These are phyloP conservation scores for Rhododendron henanense DNA, from an alignment of 148 eudicot species.

Conservation along the genomic window DNA sequence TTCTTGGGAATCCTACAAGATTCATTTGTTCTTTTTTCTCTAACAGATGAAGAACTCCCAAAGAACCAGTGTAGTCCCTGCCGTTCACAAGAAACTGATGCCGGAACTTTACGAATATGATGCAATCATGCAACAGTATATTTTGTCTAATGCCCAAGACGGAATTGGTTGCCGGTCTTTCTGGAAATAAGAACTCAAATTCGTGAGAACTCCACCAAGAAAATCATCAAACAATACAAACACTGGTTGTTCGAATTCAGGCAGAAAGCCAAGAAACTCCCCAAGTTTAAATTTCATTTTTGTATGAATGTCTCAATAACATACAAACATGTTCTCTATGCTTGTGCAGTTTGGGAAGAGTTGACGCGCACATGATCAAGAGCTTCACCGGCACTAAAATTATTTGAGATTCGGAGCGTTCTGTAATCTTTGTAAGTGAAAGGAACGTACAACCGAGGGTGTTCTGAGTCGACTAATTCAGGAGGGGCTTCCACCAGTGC, in stretches of 20 bases:
- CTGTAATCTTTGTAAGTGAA: slow-evolving; percentile 48
- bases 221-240: not conserved
- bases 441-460: slow-evolving; percentile 47
- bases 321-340: not conserved
- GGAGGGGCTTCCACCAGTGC: slow-evolving; percentile 41
- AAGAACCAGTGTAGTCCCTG: not conserved
- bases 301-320: not conserved
- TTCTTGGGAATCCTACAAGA: not conserved
- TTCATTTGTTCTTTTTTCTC: not conserved
- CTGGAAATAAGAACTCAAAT: not conserved
- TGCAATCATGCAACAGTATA: not conserved
- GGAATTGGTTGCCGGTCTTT: not conserved
- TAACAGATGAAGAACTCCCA: not conserved
- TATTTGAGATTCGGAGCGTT: slow-evolving; percentile 31
- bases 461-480: slow-evolving; percentile 36
- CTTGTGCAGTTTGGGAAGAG: not conserved
- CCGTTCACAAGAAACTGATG: not conserved
- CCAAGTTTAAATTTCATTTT: not conserved
- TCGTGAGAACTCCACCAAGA: not conserved
- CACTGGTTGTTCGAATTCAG: not conserved
- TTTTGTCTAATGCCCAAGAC: too few species aligned
- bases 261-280: not conserved
- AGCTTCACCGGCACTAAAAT: slow-evolving; percentile 48
- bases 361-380: slow-evolving; percentile 34
- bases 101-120: not conserved